Conservation (phyloP, 345 rosid species). For the Salix caprea region DNA sequence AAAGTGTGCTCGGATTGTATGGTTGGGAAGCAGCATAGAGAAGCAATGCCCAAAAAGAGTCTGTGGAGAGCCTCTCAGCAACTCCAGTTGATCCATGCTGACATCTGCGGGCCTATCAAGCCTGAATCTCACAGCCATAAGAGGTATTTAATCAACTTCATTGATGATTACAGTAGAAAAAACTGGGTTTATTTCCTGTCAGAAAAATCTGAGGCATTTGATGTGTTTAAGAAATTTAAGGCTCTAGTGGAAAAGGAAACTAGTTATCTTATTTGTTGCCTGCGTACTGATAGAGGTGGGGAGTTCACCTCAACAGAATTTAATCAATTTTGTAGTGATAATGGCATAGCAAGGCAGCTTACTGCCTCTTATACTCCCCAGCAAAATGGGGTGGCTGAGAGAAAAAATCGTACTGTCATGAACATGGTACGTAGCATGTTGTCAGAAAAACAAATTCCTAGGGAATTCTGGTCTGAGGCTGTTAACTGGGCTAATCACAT, state of each 20-base stretch:
- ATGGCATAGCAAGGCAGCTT: neutral
- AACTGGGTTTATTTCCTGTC: neutral
- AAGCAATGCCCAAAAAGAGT: neutral
- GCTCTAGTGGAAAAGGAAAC: neutral
- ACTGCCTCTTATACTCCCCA: neutral
- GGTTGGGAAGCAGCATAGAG: neutral
- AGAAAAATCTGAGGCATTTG: neutral
- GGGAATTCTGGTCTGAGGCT: neutral
- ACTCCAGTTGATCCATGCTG: neutral
- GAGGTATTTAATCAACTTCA: neutral
- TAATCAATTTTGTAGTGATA: neutral
- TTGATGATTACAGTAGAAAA: neutral
- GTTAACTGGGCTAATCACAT: neutral
- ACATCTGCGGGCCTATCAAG: neutral
- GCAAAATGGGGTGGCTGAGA: neutral
- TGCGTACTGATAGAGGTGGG: neutral
- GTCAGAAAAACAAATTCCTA: neutral
- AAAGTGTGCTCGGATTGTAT: neutral
- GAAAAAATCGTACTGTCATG: neutral
- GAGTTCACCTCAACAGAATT: neutral
- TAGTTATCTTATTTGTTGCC: neutral
- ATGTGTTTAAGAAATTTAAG: neutral
- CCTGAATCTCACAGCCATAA: neutral
- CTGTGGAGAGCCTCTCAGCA: neutral
- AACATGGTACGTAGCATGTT: neutral